Evolutionary conservation across 129 eudicot genomes (phyloP).

Genomic region (Apium graveolens): DNA sequence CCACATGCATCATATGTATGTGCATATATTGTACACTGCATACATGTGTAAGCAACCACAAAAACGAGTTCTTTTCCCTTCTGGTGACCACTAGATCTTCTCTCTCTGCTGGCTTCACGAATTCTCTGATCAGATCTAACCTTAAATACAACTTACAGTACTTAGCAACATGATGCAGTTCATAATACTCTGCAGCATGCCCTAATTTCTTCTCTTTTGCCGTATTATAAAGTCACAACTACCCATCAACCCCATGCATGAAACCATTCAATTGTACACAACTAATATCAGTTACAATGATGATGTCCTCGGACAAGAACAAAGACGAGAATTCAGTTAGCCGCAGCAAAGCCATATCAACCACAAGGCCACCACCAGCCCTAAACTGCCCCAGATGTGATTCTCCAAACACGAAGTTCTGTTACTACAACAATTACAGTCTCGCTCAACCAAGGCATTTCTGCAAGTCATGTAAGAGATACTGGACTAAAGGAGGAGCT

Average conservation of each 20-base stretch:
- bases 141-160: constrained; percentile 19
- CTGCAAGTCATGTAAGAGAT: constrained; percentile 81
- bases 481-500: constrained; percentile 91
- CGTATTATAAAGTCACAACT: constrained; percentile 68
- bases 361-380: constrained; percentile 28
- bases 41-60: not conserved
- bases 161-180: constrained; percentile 18
- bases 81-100: not conserved
- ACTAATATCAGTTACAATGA: constrained; percentile 9
- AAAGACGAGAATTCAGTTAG: constrained; percentile 29
- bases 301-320: constrained; percentile 42
- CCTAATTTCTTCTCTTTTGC: constrained; percentile 6
- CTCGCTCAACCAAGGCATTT: constrained; percentile 79
- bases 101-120: too few relatives aligned
- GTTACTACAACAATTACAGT: constrained; percentile 95
- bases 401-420: constrained; percentile 84
- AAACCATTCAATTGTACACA: not conserved
- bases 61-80: not conserved
- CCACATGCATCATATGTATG: constrained; percentile 4
- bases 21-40: not conserved
- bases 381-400: constrained; percentile 80
- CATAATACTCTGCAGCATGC: not conserved
- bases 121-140: constrained; percentile 32
- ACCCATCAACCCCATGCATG: constrained; percentile 29
- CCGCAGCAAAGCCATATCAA: constrained; percentile 20